These are phyloP conservation scores for Claviceps digitariae DNA, from an alignment of 2,329 filamentous ascomycete species.

Conservation along the genomic window DNA sequence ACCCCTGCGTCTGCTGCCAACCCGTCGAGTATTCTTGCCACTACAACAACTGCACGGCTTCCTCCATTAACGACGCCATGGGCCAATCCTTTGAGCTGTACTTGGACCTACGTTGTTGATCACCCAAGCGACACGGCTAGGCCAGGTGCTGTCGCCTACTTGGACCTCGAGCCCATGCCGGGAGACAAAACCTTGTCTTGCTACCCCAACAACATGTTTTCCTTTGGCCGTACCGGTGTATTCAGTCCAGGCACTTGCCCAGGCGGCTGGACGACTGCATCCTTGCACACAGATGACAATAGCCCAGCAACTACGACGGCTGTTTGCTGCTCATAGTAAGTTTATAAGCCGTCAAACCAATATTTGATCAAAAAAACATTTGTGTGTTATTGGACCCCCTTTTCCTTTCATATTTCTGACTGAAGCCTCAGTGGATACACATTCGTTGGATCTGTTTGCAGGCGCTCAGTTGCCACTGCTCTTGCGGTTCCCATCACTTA, in stretches of 20 bases:
- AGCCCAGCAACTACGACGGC: slow-evolving; percentile 17
- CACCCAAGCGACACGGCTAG: slow-evolving; percentile 11
- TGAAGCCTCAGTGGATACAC: slow-evolving; percentile 19
- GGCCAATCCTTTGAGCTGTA: slow-evolving; percentile 22
- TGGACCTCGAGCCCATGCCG: slow-evolving; percentile 23
- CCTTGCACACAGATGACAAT: slow-evolving; percentile 17
- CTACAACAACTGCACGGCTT: slow-evolving; percentile 10
- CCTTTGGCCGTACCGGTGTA: slow-evolving; percentile 21
- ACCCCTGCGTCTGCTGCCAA: neutral
- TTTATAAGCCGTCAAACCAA: slow-evolving; percentile 2
- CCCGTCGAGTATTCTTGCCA: neutral
- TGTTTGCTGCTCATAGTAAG: slow-evolving; percentile 28
- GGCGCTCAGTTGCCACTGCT: slow-evolving; percentile 21
- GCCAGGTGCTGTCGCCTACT: slow-evolving; percentile 20
- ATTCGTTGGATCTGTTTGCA: slow-evolving; percentile 20
- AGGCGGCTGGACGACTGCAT: slow-evolving; percentile 26
- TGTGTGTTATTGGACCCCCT: too few species aligned
- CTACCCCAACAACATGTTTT: slow-evolving; percentile 28
- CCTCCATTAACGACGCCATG: slow-evolving; percentile 26
- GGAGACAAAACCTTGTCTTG: slow-evolving; percentile 25
- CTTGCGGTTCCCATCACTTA: slow-evolving; percentile 24
- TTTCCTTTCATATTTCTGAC: neutral
- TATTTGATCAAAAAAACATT: too few species aligned
- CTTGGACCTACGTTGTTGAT: slow-evolving; percentile 24
- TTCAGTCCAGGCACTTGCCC: slow-evolving; percentile 28